Conservation (phyloP, 78 protist species). For the Thecamonas trahens region DNA sequence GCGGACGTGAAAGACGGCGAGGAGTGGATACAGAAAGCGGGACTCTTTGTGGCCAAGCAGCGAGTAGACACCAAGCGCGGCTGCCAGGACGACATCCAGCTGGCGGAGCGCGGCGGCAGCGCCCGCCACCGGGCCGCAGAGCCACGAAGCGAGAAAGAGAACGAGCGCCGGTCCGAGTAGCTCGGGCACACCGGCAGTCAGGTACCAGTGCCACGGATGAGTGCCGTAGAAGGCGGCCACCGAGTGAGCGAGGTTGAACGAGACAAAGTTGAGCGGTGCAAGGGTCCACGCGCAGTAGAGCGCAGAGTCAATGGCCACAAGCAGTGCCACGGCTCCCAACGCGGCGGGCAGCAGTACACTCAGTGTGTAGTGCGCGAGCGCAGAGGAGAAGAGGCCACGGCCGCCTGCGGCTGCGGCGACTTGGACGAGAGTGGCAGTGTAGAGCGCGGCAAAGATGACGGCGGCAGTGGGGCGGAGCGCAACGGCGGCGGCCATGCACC, state of each 20-base stretch:
- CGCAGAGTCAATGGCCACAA: not conserved
- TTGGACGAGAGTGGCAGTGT: not conserved
- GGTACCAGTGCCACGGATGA: constrained; percentile 38
- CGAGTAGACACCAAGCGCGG: constrained; percentile 1
- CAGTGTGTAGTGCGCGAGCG: not conserved
- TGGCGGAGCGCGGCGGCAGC: too few relatives aligned
- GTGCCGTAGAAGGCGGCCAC: constrained; percentile 16
- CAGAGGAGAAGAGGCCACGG: too few relatives aligned
- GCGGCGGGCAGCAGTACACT: not conserved
- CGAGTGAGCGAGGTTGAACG: constrained; percentile 10
- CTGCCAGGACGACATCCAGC: too few relatives aligned
- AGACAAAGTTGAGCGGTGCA: not conserved
- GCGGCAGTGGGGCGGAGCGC: constrained; percentile 6
- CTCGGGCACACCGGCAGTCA: not conserved
- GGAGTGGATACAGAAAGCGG: too few relatives aligned
- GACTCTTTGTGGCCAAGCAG: constrained; percentile 32
- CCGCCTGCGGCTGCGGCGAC: not conserved
- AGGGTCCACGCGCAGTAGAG: not conserved
- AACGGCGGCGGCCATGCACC: not conserved
- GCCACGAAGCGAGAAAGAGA: not conserved
- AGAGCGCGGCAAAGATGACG: not conserved
- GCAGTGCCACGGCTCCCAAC: not conserved
- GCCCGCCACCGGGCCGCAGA: too few relatives aligned
- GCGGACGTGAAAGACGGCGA: too few relatives aligned
- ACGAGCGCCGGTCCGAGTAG: not conserved